These are phyloP conservation scores for Fusarium setosum DNA, from an alignment of 2,329 filamentous ascomycete species.

Conservation along the genomic window DNA sequence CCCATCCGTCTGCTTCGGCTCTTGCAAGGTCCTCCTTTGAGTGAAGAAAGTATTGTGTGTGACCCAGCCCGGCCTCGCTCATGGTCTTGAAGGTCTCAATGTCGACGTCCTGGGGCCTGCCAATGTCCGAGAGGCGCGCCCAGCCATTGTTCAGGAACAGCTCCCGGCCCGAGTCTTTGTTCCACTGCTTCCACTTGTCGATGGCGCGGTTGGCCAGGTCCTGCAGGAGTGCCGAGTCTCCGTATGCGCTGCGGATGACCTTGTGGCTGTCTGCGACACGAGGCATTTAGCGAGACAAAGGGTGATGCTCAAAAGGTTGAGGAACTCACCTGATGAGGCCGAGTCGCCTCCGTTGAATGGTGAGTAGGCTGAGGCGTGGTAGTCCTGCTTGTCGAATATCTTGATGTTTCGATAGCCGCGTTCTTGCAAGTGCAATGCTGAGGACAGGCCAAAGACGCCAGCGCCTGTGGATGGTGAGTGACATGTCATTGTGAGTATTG, in stretches of 20 bases:
- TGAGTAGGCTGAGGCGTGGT: neutral
- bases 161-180: neutral
- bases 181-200: conserved; percentile 1
- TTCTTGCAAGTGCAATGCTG: neutral
- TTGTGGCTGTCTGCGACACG: neutral
- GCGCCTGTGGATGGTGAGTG: neutral
- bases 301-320: no score
- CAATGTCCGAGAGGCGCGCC: neutral
- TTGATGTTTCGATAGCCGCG: neutral
- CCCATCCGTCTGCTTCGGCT: neutral
- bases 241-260: neutral
- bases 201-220: conserved; percentile 2
- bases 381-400: neutral
- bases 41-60: neutral
- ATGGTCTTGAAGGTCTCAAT: neutral
- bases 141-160: neutral
- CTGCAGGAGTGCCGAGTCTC: neutral
- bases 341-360: neutral
- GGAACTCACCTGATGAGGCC: neutral
- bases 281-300: neutral
- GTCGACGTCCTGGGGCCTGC: neutral
- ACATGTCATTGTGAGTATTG: no score
- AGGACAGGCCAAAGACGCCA: neutral
- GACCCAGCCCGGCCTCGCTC: neutral
- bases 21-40: neutral